Evolutionary conservation across 148 eudicot species (phyloP).

Genomic region (Cornus controversa): DNA sequence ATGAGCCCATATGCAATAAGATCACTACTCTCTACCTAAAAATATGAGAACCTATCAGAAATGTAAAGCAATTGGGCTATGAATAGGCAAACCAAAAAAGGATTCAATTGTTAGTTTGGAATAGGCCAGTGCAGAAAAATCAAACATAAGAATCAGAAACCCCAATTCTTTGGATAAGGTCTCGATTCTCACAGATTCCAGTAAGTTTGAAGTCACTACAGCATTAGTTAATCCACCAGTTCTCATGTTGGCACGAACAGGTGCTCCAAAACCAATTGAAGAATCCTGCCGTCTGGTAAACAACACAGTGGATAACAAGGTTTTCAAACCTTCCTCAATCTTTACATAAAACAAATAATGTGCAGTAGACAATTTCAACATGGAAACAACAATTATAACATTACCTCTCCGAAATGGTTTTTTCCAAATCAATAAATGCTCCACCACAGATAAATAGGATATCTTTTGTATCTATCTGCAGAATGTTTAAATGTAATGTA

Average conservation of each 20-base stretch:
- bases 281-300: slow-evolving; percentile 86
- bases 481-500: neutral
- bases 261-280: slow-evolving; percentile 98
- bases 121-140: neutral
- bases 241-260: slow-evolving; percentile 90
- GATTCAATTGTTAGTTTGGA: neutral
- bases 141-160: neutral
- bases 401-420: slow-evolving; percentile 70
- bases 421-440: slow-evolving; percentile 63
- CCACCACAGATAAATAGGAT: slow-evolving; percentile 73
- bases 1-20: slow-evolving; percentile 90
- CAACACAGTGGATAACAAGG: neutral
- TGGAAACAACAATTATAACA: neutral
- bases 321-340: neutral
- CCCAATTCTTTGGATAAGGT: slow-evolving; percentile 7
- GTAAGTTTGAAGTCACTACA: slow-evolving; percentile 65
- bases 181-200: slow-evolving; percentile 67
- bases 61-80: neutral
- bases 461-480: slow-evolving; percentile 61
- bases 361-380: neutral
- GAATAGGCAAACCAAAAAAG: neutral
- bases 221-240: slow-evolving; percentile 47
- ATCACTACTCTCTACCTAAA: slow-evolving; percentile 89
- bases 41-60: slow-evolving; percentile 7
- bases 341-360: neutral